These are phyloP conservation scores for Spongiforma sp. DNA, from an alignment of 1,284 basidiomycete genomes.

Conservation along the genomic window DNA sequence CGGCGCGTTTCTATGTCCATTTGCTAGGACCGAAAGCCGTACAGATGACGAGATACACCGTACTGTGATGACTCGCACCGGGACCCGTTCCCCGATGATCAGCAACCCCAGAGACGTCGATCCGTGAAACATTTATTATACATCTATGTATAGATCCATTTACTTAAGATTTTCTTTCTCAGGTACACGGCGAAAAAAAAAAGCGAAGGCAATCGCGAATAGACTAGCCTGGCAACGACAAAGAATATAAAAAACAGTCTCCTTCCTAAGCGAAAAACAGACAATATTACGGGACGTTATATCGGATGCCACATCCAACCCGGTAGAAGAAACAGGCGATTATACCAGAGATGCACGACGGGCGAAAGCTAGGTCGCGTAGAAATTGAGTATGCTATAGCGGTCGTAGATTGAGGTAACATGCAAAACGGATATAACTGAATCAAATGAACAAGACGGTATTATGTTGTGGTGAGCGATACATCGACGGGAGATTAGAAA, in stretches of 20 bases:
- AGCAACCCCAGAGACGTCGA: too few relatives aligned
- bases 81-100: too few relatives aligned
- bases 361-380: slow-evolving; percentile 2
- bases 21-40: too few relatives aligned
- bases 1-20: too few relatives aligned
- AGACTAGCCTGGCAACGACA: too few relatives aligned
- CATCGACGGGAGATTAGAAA: slow-evolving; percentile 13
- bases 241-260: background rate
- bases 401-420: slow-evolving; percentile 13
- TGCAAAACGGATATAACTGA: slow-evolving; percentile 18
- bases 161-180: too few relatives aligned
- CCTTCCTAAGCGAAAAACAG: background rate
- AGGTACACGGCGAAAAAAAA: too few relatives aligned
- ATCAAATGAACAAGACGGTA: slow-evolving; percentile 8
- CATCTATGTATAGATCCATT: too few relatives aligned
- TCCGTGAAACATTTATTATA: too few relatives aligned
- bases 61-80: too few relatives aligned
- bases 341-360: slow-evolving; percentile 8
- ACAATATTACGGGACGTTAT: slow-evolving; percentile 12
- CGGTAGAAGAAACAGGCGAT: background rate
- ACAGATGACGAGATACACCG: too few relatives aligned
- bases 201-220: too few relatives aligned
- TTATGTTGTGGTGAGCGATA: slow-evolving; percentile 13
- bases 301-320: slow-evolving; percentile 1
- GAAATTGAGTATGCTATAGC: slow-evolving; percentile 23